Percentiles rank a stretch among this genome's conserved stretches.
These are phyloP conservation scores for Aspergillus pseudoviridinutans DNA, from an alignment of 2,329 filamentous ascomycete genomes.

Conservation along the genomic window DNA sequence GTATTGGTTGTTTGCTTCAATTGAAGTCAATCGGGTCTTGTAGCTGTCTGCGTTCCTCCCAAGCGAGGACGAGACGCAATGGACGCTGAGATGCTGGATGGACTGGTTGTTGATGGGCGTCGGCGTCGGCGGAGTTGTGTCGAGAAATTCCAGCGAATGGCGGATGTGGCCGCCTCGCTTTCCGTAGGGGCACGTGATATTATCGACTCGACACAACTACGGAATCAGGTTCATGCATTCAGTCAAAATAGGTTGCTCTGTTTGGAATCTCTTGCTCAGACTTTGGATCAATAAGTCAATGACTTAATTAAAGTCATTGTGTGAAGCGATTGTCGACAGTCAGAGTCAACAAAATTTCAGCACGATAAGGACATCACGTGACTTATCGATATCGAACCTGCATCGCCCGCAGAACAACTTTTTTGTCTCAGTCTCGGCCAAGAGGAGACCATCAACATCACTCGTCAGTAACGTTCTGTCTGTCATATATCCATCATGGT, in stretches of 20 bases:
- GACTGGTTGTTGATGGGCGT: slow-evolving; percentile 4
- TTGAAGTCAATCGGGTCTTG: slow-evolving; percentile 9
- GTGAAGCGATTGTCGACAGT: neutral
- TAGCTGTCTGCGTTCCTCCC: neutral
- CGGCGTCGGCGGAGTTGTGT: slow-evolving; percentile 6
- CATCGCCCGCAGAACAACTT: slow-evolving; percentile 10
- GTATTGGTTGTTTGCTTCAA: slow-evolving; percentile 5
- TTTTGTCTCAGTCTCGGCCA: slow-evolving; percentile 15
- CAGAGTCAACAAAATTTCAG: neutral
- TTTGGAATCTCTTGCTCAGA: neutral
- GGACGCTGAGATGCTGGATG: slow-evolving; percentile 3
- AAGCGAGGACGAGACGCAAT: slow-evolving; percentile 1
- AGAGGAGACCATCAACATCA: slow-evolving; percentile 23
- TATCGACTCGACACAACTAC: neutral
- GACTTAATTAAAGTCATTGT: neutral
- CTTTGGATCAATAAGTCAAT: neutral
- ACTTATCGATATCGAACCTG: slow-evolving; percentile 14
- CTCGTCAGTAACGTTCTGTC: slow-evolving; percentile 13
- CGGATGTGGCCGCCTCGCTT: slow-evolving; percentile 24
- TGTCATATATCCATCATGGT: slow-evolving; percentile 28
- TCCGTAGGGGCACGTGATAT: slow-evolving; percentile 29
- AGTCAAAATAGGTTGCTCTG: neutral
- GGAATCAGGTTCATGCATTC: neutral
- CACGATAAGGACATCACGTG: slow-evolving; percentile 7
- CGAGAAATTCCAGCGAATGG: slow-evolving; percentile 33